phyloP scores from a whole-genome alignment of 805 yeast species.

The Brettanomyces sp. region DNA sequence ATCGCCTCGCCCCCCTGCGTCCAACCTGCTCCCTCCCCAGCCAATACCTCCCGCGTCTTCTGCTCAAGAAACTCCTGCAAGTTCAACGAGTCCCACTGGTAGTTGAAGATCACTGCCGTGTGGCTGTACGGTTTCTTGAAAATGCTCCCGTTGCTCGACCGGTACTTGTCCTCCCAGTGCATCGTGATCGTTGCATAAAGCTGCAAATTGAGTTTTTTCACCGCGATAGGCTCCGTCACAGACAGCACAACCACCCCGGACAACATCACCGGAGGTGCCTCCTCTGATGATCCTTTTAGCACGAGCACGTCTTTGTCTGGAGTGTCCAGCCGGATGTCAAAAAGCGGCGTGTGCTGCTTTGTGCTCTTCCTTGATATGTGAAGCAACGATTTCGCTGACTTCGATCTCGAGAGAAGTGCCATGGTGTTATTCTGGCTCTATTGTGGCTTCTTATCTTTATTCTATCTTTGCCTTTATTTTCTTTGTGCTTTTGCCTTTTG shows the following conservation, averaged over 20 bases:
- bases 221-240: constrained; percentile 62
- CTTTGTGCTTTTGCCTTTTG: not conserved
- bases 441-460: no score
- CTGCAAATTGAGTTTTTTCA: constrained; percentile 55
- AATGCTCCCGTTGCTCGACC: constrained; percentile 34
- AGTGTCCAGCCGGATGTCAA: constrained; percentile 50
- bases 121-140: constrained; percentile 37
- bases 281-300: constrained; percentile 67
- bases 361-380: constrained; percentile 14
- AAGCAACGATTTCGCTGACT: not conserved
- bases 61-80: constrained; percentile 29
- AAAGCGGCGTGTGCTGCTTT: constrained; percentile 25
- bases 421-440: not conserved
- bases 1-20: not conserved
- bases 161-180: constrained; percentile 50
- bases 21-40: no score
- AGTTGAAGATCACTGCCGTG: constrained; percentile 62
- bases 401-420: not conserved
- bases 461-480: not conserved
- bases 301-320: constrained; percentile 72
- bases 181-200: constrained; percentile 60
- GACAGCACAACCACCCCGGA: constrained; percentile 73
- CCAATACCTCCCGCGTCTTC: not conserved
- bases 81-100: constrained; percentile 66
- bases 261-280: constrained; percentile 68